Evolutionary conservation across 2,329 filamentous ascomycete genomes (phyloP), one percentile per base, ranked within the genome.

Genomic region (Xylariaceae sp.): DNA sequence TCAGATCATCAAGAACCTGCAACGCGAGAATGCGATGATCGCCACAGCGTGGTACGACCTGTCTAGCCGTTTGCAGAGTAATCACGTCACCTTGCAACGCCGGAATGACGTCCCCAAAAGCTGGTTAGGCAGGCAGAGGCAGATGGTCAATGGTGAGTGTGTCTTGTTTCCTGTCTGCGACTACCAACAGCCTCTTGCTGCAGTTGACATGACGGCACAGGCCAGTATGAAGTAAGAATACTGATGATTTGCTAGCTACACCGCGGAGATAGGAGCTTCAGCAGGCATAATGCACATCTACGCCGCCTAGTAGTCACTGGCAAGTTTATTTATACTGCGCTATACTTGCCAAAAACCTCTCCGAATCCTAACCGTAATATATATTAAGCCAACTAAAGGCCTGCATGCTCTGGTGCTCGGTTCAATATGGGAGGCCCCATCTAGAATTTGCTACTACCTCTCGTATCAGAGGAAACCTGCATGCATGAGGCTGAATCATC

Each of bases 41-140:
- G 79, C 87, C 21, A 88, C 86, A n/a, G 91, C 91, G 2, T 95
- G 89, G 89, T 92, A 92, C 73, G 89, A 93, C 71, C 81, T 94
- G 65, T 86, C 87, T 21, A 86, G 81, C 67, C 81, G 91, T 45
- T 73, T 95, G 62, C 90, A 94, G 73, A 92, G 88, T 75, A 93
- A 92, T 70, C 89, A 89, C 58, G 87, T 93, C 35, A 84, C 90
- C 49, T 74, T 95, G 58, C 88, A 92, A 67, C 78, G 91, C 61
- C 81, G 88, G 62, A 84, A 84, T 63, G 89, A 93, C 64, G 82
- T 82, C 62, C 88, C 89, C 11, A 87, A 85, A 73, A 92, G 89
- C 73, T 95, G 89, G 89, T 75, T 95, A 64, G 89, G 89, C 66
- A 92, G 89, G 77, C 90, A 94, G 79, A 82, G 90, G 68, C 83